Percentiles rank a stretch among this genome's conserved stretches.
These are phyloP conservation scores for Theobroma grandiflorum DNA, from an alignment of 441 rosid genomes.

Conservation along the genomic window DNA sequence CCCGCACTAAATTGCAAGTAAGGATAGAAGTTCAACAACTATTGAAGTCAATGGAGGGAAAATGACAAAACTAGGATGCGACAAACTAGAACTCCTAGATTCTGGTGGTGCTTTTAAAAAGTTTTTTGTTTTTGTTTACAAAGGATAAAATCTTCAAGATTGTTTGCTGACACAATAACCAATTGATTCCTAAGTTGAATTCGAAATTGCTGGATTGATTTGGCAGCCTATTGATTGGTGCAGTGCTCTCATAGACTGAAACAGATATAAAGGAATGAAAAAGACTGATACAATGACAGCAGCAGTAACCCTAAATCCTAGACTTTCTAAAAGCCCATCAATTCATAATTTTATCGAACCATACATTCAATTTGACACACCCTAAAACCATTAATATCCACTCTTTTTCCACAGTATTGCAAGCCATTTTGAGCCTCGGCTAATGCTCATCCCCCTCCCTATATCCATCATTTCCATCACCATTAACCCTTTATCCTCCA, in stretches of 20 bases:
- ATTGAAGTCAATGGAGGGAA: conserved; percentile 8
- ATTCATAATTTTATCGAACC: background rate
- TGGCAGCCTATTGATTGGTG: background rate
- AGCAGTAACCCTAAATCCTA: background rate
- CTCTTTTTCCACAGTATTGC: background rate
- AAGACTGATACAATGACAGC: background rate
- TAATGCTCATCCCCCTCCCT: background rate
- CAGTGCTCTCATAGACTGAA: background rate
- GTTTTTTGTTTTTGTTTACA: background rate
- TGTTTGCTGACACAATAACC: background rate
- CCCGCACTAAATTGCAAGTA: background rate
- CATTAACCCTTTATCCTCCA: too few species aligned
- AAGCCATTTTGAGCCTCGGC: background rate
- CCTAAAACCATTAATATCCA: background rate
- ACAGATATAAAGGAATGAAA: background rate
- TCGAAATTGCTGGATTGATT: background rate
- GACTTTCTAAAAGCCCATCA: background rate
- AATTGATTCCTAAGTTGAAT: conserved; percentile 13
- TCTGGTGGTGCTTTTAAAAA: conserved; percentile 16
- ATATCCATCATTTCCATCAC: background rate
- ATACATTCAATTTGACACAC: background rate
- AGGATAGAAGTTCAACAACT: background rate
- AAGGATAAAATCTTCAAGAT: conserved; percentile 4
- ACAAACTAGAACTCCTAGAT: conserved; percentile 21
- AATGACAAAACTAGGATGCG: conserved; percentile 21